Evolutionary conservation across 129 eudicot genomes (phyloP).

Genomic region (Pseudognaphalium luteoalbum): DNA sequence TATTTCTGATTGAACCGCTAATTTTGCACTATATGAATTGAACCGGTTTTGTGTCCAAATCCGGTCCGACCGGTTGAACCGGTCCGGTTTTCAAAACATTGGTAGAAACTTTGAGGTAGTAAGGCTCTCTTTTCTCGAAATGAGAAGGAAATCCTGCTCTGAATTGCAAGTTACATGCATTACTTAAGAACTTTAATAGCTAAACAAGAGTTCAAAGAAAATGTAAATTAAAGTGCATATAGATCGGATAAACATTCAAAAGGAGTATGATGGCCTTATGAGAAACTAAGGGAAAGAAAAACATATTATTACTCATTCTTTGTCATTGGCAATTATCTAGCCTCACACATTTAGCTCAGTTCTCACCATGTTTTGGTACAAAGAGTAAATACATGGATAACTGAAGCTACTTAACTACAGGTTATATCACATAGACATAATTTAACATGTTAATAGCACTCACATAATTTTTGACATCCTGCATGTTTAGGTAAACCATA

Average conservation of each 20-base stretch:
- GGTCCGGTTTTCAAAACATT: too few species aligned
- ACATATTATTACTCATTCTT: neutral
- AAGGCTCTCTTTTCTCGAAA: constrained; percentile 28
- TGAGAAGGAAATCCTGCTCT: constrained; percentile 39
- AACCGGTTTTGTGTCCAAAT: too few species aligned
- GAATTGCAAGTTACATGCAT: constrained; percentile 23
- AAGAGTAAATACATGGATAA: neutral
- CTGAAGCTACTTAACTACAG: neutral
- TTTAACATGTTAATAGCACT: neutral
- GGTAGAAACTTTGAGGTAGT: constrained; percentile 32
- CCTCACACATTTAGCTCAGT: neutral
- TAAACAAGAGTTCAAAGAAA: constrained; percentile 10
- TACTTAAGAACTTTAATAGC: constrained; percentile 3
- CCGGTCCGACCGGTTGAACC: too few species aligned
- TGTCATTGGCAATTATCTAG: neutral
- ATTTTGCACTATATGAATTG: too few species aligned
- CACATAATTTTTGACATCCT: neutral
- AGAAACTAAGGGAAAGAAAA: too few species aligned
- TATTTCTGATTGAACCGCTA: too few species aligned
- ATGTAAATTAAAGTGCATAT: constrained; percentile 4
- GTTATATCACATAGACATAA: neutral
- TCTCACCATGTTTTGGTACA: neutral
- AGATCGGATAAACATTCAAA: neutral
- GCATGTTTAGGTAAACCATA: neutral
- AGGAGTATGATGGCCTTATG: neutral